A percentile compares a stretch with the other conserved stretches of the same genome.
These are phyloP conservation scores for Epichloe brachyelytri DNA, from an alignment of 2,329 filamentous ascomycete species.

Conservation along the genomic window DNA sequence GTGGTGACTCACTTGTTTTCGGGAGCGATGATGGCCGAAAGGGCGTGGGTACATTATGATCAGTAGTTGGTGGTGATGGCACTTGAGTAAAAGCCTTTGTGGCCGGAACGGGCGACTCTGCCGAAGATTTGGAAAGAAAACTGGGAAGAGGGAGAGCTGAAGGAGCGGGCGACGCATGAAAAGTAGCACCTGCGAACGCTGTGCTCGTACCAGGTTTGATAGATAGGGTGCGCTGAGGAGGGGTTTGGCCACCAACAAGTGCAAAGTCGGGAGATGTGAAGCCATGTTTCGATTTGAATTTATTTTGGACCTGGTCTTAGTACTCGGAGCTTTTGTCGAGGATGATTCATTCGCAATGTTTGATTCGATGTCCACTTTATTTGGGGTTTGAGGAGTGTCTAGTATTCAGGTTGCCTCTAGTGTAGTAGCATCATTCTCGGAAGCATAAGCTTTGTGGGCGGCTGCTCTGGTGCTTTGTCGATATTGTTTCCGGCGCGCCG, in stretches of 20 bases:
- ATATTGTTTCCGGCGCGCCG: constrained; percentile 25
- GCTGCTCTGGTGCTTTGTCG: constrained; percentile 28
- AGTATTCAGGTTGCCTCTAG: constrained; percentile 20
- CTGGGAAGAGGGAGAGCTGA: constrained; percentile 83
- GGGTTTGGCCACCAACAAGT: constrained; percentile 30
- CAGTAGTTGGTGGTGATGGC: constrained; percentile 39
- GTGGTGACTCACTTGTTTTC: constrained; percentile 50
- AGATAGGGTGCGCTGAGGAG: constrained; percentile 25
- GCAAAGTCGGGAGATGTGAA: constrained; percentile 28
- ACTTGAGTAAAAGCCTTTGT: constrained; percentile 25
- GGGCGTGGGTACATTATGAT: constrained; percentile 36
- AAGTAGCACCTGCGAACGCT: constrained; percentile 84
- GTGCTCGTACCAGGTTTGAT: constrained; percentile 34
- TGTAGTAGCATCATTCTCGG: constrained; percentile 37
- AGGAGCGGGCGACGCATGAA: constrained; percentile 86
- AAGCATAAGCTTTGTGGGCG: constrained; percentile 43
- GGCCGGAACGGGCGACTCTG: constrained; percentile 40
- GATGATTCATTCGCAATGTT: constrained; percentile 15
- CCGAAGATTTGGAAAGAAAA: constrained; percentile 64
- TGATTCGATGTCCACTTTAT: constrained; percentile 26
- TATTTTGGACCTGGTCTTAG: constrained; percentile 19
- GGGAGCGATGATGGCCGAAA: constrained; percentile 23
- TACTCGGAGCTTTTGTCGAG: constrained; percentile 17
- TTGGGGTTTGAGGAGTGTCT: constrained; percentile 32
- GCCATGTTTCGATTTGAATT: constrained; percentile 10